phyloP scores from a whole-genome alignment of 768 basidiomycete genomes.

The Termitomyces sp. region DNA sequence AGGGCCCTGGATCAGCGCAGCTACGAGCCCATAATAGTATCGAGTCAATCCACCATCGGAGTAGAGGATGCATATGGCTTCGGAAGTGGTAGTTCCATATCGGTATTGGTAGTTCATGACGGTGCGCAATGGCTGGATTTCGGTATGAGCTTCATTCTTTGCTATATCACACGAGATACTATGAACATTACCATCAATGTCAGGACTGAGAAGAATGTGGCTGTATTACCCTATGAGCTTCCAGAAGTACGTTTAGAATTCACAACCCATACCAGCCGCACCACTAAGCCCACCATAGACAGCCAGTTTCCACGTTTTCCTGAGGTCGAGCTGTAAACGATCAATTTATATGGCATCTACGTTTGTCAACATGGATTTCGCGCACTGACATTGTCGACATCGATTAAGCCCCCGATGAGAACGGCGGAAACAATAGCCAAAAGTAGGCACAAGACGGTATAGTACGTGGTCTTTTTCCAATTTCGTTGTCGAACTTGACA shows the following conservation, averaged over 20 bases:
- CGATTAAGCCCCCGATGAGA: constrained; percentile 67
- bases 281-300: constrained; percentile 89
- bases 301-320: constrained; percentile 71
- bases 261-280: constrained; percentile 53
- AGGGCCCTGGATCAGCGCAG: constrained; percentile 85
- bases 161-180: not conserved
- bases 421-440: constrained; percentile 36
- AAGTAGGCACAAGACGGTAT: constrained; percentile 27
- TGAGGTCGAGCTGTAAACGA: constrained; percentile 68
- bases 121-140: constrained; percentile 69
- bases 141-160: not conserved
- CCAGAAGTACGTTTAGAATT: not conserved
- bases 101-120: constrained; percentile 97
- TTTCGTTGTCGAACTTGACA: not conserved
- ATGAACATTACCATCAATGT: constrained; percentile 61
- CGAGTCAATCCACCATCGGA: constrained; percentile 74
- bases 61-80: constrained; percentile 63
- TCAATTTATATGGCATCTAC: not conserved
- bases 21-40: constrained; percentile 83
- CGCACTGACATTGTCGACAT: constrained; percentile 63
- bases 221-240: constrained; percentile 26
- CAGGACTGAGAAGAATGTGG: constrained; percentile 93
- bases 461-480: constrained; percentile 21
- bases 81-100: constrained; percentile 68
- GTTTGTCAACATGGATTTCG: constrained; percentile 13